Conservation (phyloP, 441 rosid genomes). For the Euphorbia celastroides region DNA sequence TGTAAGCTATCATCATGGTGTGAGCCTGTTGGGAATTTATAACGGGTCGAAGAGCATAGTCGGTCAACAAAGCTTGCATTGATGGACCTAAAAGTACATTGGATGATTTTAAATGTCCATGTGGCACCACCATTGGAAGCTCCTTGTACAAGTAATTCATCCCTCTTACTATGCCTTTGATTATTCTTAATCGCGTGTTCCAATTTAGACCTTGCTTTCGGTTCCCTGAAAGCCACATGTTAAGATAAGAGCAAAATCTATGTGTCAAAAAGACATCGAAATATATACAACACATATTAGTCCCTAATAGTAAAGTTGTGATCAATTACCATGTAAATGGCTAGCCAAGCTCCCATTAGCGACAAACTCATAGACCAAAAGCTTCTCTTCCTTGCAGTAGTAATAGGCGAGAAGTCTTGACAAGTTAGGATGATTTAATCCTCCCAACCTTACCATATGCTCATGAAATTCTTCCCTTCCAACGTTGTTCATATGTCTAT, state of each 20-base stretch:
- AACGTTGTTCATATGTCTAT: conserved; percentile 73
- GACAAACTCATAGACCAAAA: conserved; percentile 56
- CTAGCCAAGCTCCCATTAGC: conserved; percentile 64
- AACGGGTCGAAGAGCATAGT: conserved; percentile 68
- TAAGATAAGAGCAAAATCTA: too few relatives aligned
- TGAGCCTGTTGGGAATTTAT: conserved; percentile 68
- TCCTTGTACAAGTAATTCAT: conserved; percentile 57
- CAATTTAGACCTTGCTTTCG: conserved; percentile 53
- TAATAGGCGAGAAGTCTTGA: conserved; percentile 71
- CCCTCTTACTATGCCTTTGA: conserved; percentile 75
- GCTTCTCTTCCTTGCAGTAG: conserved; percentile 88
- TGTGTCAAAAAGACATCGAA: not conserved
- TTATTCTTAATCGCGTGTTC: conserved; percentile 55
- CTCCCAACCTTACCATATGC: conserved; percentile 77
- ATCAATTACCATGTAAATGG: conserved; percentile 88
- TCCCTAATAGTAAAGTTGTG: too few relatives aligned
- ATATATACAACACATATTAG: too few relatives aligned
- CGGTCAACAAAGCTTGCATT: conserved; percentile 39
- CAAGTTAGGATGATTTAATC: conserved; percentile 62
- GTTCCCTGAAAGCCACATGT: too few relatives aligned
- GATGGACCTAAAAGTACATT: conserved; percentile 70
- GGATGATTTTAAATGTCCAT: conserved; percentile 95
- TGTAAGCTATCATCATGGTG: conserved; percentile 62
- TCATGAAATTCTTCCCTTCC: conserved; percentile 80
- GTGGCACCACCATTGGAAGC: conserved; percentile 62